These are phyloP conservation scores for Xylariaceae sp. DNA, from an alignment of 2,329 filamentous ascomycete species.

Conservation along the genomic window DNA sequence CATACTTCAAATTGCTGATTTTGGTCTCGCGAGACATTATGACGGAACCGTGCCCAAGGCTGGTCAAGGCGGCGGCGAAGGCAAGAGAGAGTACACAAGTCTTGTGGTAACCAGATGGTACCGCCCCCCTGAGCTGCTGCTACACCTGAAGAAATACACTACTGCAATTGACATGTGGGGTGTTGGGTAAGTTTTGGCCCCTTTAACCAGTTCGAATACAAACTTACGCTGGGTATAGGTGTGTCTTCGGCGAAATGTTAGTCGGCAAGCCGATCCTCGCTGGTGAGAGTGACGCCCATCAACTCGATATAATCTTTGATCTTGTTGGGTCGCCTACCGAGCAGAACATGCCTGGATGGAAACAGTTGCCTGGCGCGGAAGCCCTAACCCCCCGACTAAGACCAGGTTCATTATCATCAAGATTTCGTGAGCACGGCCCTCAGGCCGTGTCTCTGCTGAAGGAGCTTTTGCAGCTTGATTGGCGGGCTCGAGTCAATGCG, in stretches of 20 bases:
- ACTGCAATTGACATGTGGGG: constrained; percentile 98
- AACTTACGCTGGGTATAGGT: constrained; percentile 58
- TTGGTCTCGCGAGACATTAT: constrained; percentile 91
- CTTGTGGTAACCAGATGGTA: constrained; percentile 98
- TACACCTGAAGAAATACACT: constrained; percentile 91
- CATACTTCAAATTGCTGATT: constrained; percentile 95
- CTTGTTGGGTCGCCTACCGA: constrained; percentile 90
- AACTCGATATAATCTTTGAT: constrained; percentile 92
- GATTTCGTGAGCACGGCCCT: constrained; percentile 77
- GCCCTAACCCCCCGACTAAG: constrained; percentile 68
- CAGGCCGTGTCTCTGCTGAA: constrained; percentile 79
- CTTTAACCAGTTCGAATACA: background rate
- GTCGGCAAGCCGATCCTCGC: constrained; percentile 90
- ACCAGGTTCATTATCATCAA: constrained; percentile 70
- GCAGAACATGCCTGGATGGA: constrained; percentile 92
- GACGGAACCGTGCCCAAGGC: constrained; percentile 81
- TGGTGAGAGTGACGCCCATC: constrained; percentile 86
- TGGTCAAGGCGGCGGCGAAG: constrained; percentile 82
- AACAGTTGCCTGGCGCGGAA: constrained; percentile 80
- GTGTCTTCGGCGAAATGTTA: constrained; percentile 98
- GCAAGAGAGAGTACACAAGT: constrained; percentile 90
- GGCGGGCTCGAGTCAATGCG: constrained; percentile 87
- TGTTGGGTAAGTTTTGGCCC: constrained; percentile 72
- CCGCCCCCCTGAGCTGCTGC: constrained; percentile 87
- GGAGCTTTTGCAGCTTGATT: constrained; percentile 87